Percentiles rank a stretch among this genome's conserved stretches.
phyloP scores from a whole-genome alignment of 2,329 filamentous ascomycete genomes.

The Alternaria gaisen region DNA sequence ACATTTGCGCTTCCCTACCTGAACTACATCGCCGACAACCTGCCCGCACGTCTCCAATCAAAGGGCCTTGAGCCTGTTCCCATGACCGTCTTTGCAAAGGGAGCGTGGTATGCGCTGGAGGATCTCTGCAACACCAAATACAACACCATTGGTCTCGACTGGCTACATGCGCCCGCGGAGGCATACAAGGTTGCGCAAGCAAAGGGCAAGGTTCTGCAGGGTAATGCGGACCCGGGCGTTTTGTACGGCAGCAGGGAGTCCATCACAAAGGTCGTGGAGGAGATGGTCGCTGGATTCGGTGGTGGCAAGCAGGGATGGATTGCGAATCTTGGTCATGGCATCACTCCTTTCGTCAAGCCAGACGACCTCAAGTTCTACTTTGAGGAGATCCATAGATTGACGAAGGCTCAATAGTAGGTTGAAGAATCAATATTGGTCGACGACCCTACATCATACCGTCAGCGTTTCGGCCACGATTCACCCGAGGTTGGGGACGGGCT shows the following conservation, averaged over 20 bases:
- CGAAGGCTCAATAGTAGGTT: conserved; percentile 20
- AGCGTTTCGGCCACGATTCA: too few relatives aligned
- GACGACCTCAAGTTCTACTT: conserved; percentile 95
- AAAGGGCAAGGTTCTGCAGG: conserved; percentile 84
- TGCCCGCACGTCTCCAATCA: conserved; percentile 77
- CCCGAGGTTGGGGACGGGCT: too few relatives aligned
- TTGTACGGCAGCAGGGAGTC: conserved; percentile 84
- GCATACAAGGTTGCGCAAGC: conserved; percentile 76
- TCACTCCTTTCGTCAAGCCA: conserved; percentile 93
- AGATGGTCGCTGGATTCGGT: conserved; percentile 87
- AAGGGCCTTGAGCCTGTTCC: conserved; percentile 82
- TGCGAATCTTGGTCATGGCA: conserved; percentile 93
- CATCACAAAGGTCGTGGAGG: conserved; percentile 82
- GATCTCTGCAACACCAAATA: conserved; percentile 88
- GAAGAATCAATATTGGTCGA: too few relatives aligned
- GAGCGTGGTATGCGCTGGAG: conserved; percentile 93
- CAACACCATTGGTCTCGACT: conserved; percentile 93
- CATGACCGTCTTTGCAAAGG: conserved; percentile 98
- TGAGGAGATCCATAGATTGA: conserved; percentile 76
- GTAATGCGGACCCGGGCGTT: conserved; percentile 93
- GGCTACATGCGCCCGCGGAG: conserved; percentile 88
- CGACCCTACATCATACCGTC: too few relatives aligned
- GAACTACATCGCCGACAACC: conserved; percentile 79
- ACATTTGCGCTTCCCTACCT: conserved; percentile 88
- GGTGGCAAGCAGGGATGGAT: conserved; percentile 93